A percentile compares a stretch with the other conserved stretches of the same genome.
Evolutionary conservation across 176 grass and related monocot genomes (phyloP).

Genomic region (Typha latifolia): DNA sequence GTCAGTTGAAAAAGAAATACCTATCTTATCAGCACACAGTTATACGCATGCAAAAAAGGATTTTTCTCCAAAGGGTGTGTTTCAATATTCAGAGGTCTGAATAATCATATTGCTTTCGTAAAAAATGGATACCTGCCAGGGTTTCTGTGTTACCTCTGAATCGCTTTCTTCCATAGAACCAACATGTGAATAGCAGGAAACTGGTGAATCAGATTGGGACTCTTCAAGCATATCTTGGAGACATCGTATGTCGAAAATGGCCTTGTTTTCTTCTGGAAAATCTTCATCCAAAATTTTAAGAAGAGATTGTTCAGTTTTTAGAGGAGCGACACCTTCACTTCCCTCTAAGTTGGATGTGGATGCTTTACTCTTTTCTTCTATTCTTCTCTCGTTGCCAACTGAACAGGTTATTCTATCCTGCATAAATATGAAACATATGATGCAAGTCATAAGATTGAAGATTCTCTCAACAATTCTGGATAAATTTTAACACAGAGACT

Average conservation of each 20-base stretch:
- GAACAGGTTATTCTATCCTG: conserved; percentile 31
- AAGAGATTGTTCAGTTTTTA: conserved; percentile 29
- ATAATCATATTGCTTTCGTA: background rate
- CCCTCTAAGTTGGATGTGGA: conserved; percentile 17
- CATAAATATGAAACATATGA: conserved; percentile 14
- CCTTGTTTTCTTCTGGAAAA: conserved; percentile 46
- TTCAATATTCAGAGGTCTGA: background rate
- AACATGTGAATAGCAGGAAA: conserved; percentile 67
- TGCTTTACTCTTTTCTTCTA: conserved; percentile 20
- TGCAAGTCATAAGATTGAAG: conserved; percentile 15
- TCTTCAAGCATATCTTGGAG: conserved; percentile 96
- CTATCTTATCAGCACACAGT: background rate
- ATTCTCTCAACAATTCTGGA: conserved; percentile 8
- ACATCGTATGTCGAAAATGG: conserved; percentile 67
- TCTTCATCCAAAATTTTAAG: conserved; percentile 28
- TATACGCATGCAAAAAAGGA: background rate
- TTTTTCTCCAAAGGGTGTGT: too few relatives aligned
- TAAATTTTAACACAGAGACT: conserved; percentile 10
- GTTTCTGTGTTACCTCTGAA: conserved; percentile 37
- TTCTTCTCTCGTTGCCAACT: background rate
- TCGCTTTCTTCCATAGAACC: conserved; percentile 55
- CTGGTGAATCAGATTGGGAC: conserved; percentile 58
- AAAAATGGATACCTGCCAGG: background rate
- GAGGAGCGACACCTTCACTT: conserved; percentile 24
- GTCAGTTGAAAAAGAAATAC: too few relatives aligned